Percentiles rank a stretch among this genome's conserved stretches.
phyloP scores from a whole-genome alignment of 2,329 filamentous ascomycete genomes.

The Aureobasidium sp. region DNA sequence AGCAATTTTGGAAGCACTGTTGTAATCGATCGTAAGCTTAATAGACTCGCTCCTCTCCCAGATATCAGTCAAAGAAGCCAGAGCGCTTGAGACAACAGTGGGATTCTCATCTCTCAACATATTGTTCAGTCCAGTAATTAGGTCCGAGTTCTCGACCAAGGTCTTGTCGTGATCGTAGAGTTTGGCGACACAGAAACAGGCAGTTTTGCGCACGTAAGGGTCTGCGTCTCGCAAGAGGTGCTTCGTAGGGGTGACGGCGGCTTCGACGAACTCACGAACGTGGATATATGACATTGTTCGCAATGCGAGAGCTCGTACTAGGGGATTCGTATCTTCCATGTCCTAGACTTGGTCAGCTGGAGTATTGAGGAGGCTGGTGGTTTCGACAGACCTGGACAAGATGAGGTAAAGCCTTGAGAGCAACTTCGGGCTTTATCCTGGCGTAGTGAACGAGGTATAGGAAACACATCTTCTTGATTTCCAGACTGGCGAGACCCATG shows the following conservation, averaged over 20 bases:
- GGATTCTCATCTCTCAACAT: slow-evolving; percentile 94
- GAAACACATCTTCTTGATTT: slow-evolving; percentile 99
- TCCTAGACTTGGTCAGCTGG: slow-evolving; percentile 49
- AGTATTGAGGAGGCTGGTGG: not conserved
- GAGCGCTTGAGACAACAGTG: slow-evolving; percentile 88
- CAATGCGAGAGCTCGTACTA: slow-evolving; percentile 84
- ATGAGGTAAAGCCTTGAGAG: slow-evolving; percentile 84
- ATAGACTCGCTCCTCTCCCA: slow-evolving; percentile 98
- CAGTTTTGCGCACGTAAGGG: slow-evolving; percentile 95
- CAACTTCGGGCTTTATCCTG: slow-evolving; percentile 86
- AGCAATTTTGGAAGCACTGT: slow-evolving; percentile 95
- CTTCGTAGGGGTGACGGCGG: slow-evolving; percentile 78
- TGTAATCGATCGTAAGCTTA: slow-evolving; percentile 95
- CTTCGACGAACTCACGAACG: slow-evolving; percentile 90
- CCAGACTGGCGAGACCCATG: slow-evolving; percentile 89
- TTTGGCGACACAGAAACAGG: slow-evolving; percentile 93
- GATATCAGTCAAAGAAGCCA: slow-evolving; percentile 90
- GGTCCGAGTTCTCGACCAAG: slow-evolving; percentile 81
- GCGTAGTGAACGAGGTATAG: slow-evolving; percentile 96
- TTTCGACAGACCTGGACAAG: slow-evolving; percentile 60
- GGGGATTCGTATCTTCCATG: slow-evolving; percentile 85
- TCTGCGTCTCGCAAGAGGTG: slow-evolving; percentile 76
- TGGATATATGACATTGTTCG: slow-evolving; percentile 97
- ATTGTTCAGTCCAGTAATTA: slow-evolving; percentile 84
- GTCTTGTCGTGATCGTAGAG: slow-evolving; percentile 92